Evolutionary conservation across 2,329 filamentous ascomycete genomes (phyloP).

Genomic region (Stagonosporopsis chrysanthemi): DNA sequence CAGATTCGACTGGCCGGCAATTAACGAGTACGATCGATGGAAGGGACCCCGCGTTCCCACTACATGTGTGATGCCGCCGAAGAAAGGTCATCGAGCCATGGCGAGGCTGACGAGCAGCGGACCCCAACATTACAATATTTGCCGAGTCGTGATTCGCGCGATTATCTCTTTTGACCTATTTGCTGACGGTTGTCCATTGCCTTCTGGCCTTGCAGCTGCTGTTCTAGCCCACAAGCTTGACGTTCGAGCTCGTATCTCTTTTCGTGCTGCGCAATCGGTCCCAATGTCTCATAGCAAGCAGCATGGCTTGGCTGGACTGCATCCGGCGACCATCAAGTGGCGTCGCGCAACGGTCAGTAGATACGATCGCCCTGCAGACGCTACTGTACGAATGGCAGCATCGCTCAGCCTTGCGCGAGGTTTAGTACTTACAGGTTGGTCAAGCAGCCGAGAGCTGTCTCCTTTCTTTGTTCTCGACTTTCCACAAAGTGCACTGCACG

Average conservation of each 20-base stretch:
- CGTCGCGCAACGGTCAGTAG: conserved; percentile 38
- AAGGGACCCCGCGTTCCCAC: conserved; percentile 26
- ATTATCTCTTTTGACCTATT: conserved; percentile 10
- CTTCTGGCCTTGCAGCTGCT: conserved; percentile 6
- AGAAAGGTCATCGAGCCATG: conserved; percentile 19
- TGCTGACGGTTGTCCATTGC: conserved; percentile 1
- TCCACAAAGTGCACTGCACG: conserved; percentile 27
- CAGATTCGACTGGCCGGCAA: conserved; percentile 6
- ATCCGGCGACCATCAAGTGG: conserved; percentile 25
- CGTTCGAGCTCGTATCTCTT: conserved; percentile 17
- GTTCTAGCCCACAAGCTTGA: conserved; percentile 6
- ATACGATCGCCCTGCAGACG: conserved; percentile 26
- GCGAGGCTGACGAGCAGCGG: conserved; percentile 29
- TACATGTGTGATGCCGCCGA: conserved; percentile 25
- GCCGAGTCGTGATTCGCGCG: conserved; percentile 14
- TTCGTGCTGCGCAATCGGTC: conserved; percentile 32
- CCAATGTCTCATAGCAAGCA: conserved; percentile 33
- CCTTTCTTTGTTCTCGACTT: conserved; percentile 20
- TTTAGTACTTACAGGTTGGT: conserved; percentile 24
- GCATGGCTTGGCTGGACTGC: conserved; percentile 36
- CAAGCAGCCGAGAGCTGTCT: conserved; percentile 16
- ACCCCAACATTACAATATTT: conserved; percentile 19
- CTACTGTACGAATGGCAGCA: conserved; percentile 28
- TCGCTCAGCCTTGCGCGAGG: conserved; percentile 40
- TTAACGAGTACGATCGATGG: conserved; percentile 5